Conservation (phyloP, 1,284 basidiomycete species). For the Fomitopsis schrenkii region DNA sequence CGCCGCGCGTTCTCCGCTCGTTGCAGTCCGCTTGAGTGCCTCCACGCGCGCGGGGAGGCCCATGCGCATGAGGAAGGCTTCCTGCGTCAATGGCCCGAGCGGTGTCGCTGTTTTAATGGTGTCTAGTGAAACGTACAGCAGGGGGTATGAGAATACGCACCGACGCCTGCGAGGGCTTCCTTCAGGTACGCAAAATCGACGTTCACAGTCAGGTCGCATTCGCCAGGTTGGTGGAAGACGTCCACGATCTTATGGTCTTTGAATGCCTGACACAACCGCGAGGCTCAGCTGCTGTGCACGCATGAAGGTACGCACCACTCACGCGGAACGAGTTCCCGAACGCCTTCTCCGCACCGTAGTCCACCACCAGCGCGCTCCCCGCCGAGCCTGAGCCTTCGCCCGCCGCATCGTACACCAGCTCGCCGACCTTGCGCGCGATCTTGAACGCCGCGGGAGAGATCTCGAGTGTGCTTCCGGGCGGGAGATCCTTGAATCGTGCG, state of each 20-base stretch:
- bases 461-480: conserved; percentile 72
- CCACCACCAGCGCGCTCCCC: conserved; percentile 83
- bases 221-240: conserved; percentile 81
- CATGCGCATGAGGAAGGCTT: conserved; percentile 54
- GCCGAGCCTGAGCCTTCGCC: conserved; percentile 30
- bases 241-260: conserved; percentile 84
- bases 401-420: conserved; percentile 42
- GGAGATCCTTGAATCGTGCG: conserved; percentile 61
- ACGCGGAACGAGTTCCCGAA: conserved; percentile 83
- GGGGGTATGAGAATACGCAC: conserved; percentile 33
- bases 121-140: background rate
- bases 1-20: conserved; percentile 38
- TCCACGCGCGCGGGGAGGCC: conserved; percentile 53
- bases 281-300: background rate
- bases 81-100: conserved; percentile 54
- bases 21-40: conserved; percentile 42
- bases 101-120: conserved; percentile 31
- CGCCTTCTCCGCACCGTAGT: conserved; percentile 81
- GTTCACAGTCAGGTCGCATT: conserved; percentile 91
- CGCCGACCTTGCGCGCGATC: conserved; percentile 62
- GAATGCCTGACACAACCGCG: conserved; percentile 64
- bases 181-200: conserved; percentile 91
- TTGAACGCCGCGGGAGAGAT: conserved; percentile 72
- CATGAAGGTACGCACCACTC: conserved; percentile 19
- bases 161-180: conserved; percentile 67